phyloP scores from a whole-genome alignment of 208 protist genomes.

The Trypanosomatidae sp. region DNA sequence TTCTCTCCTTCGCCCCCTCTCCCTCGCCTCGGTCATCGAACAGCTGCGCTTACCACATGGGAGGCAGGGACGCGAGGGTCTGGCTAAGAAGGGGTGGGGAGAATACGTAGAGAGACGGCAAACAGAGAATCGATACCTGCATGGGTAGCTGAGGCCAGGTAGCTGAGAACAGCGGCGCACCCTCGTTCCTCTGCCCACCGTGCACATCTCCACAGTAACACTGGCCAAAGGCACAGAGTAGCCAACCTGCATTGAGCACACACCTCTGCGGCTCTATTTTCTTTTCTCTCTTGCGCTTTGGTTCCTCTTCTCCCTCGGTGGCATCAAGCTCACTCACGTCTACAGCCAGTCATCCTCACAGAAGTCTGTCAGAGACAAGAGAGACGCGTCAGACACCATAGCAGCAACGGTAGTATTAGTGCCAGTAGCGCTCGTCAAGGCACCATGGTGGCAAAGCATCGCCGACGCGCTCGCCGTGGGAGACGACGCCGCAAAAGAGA shows the following conservation, averaged over 20 bases:
- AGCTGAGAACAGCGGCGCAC: neutral
- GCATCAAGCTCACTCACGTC: neutral
- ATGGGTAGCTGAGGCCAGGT: neutral
- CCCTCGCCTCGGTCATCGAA: neutral
- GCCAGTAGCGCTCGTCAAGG: neutral
- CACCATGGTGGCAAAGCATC: neutral
- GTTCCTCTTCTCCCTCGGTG: neutral
- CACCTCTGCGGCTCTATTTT: neutral
- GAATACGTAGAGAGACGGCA: neutral
- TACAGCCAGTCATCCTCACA: slow-evolving; percentile 52
- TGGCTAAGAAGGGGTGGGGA: neutral
- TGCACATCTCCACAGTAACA: neutral
- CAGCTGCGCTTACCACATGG: neutral
- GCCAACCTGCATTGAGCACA: neutral
- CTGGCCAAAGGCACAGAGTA: neutral
- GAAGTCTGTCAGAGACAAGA: slow-evolving; percentile 45
- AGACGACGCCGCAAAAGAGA: neutral
- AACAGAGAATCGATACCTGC: neutral
- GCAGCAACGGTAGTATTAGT: neutral
- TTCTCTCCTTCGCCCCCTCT: neutral
- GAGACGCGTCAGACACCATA: neutral
- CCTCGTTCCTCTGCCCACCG: neutral
- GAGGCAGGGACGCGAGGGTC: neutral
- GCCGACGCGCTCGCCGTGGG: neutral
- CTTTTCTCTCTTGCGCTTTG: neutral